phyloP scores from a whole-genome alignment of 805 yeast genomes.

The Torulaspora quercuum region DNA sequence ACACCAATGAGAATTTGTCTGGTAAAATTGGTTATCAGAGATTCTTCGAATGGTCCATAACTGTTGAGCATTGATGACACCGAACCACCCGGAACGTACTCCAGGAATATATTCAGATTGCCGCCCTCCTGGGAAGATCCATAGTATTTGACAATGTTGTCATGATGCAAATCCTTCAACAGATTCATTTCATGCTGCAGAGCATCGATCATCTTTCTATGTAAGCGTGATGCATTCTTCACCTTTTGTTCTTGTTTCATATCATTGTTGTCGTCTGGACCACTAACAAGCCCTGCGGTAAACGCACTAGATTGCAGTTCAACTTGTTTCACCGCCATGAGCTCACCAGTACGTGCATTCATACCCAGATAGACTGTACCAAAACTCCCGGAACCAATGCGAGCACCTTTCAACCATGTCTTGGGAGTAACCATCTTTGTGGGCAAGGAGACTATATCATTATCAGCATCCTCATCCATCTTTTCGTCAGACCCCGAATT shows the following conservation, averaged over 20 bases:
- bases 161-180: constrained; percentile 77
- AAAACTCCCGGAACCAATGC: constrained; percentile 92
- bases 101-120: constrained; percentile 72
- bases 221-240: constrained; percentile 33
- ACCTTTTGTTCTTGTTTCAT: constrained; percentile 21
- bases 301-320: constrained; percentile 52
- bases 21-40: constrained; percentile 65
- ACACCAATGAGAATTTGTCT: constrained; percentile 75
- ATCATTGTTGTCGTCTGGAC: constrained; percentile 21
- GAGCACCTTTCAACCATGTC: constrained; percentile 88
- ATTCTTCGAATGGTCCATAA: constrained; percentile 79
- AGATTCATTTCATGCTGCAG: constrained; percentile 76
- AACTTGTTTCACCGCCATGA: constrained; percentile 97
- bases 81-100: constrained; percentile 72
- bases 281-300: constrained; percentile 28
- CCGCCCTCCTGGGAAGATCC: constrained; percentile 80
- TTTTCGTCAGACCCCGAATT: constrained; percentile 20
- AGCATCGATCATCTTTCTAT: constrained; percentile 67
- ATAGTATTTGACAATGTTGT: constrained; percentile 85
- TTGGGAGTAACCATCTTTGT: constrained; percentile 53
- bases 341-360: constrained; percentile 87
- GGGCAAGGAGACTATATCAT: constrained; percentile 31
- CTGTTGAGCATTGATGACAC: constrained; percentile 65
- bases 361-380: constrained; percentile 92
- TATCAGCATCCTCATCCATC: constrained; percentile 38